Percentiles rank a stretch among this genome's conserved stretches.
Evolutionary conservation across 345 rosid genomes (phyloP).

Genomic region (Brassica juncea): DNA sequence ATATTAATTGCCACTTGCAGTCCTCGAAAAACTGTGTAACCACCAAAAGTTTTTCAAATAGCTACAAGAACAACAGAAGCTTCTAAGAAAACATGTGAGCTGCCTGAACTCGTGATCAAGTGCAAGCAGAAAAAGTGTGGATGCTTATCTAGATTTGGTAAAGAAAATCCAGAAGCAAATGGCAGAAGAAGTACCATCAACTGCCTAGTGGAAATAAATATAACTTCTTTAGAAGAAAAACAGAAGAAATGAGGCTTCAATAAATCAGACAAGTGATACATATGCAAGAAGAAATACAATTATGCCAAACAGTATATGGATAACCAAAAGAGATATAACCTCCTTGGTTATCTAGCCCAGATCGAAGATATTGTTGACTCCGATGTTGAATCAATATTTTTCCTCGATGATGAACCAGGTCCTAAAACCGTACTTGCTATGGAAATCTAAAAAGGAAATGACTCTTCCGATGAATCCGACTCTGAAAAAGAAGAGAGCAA

Average conservation of each 20-base stretch:
- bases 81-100: not conserved
- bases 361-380: not conserved
- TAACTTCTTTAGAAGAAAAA: not conserved
- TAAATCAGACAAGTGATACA: not conserved
- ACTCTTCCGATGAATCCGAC: not conserved
- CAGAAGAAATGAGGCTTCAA: no score
- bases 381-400: not conserved
- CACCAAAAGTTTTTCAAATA: not conserved
- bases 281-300: not conserved
- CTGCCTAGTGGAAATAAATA: not conserved
- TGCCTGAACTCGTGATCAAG: not conserved
- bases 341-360: not conserved
- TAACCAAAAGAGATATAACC: not conserved
- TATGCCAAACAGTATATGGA: not conserved
- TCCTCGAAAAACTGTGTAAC: not conserved
- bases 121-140: not conserved
- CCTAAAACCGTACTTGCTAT: not conserved
- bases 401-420: not conserved
- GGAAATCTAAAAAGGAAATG: not conserved
- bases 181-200: not conserved
- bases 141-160: not conserved
- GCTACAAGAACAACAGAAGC: not conserved
- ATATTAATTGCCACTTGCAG: not conserved
- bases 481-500: not conserved
- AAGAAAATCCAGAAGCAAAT: not conserved